A percentile compares a stretch with the other conserved stretches of the same genome.
These are phyloP conservation scores for Mycena crocata DNA, from an alignment of 768 basidiomycete genomes.

Conservation along the genomic window DNA sequence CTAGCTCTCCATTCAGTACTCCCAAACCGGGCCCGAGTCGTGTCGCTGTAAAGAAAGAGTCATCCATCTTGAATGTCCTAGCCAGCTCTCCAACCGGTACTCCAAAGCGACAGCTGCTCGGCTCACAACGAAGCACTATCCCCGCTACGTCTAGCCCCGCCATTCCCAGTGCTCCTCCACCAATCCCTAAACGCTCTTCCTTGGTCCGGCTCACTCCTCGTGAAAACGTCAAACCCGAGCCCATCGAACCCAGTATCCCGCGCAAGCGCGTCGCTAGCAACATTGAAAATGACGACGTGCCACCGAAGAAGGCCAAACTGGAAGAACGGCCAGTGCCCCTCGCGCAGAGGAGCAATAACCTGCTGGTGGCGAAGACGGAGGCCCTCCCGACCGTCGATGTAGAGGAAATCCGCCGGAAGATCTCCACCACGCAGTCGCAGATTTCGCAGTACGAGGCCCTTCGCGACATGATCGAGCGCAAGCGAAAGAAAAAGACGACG, in stretches of 20 bases:
- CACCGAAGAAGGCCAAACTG: slow-evolving; percentile 43
- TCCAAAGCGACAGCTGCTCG: not conserved
- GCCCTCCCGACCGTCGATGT: slow-evolving; percentile 13
- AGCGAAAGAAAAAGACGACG: slow-evolving; percentile 36
- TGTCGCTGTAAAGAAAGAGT: too few relatives aligned
- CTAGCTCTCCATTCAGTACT: slow-evolving; percentile 8
- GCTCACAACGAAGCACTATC: not conserved
- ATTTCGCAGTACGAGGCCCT: slow-evolving; percentile 21
- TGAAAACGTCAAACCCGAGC: slow-evolving; percentile 42
- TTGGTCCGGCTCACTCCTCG: slow-evolving; percentile 20
- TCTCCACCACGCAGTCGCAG: slow-evolving; percentile 16
- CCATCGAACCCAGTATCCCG: slow-evolving; percentile 43
- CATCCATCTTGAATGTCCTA: not conserved
- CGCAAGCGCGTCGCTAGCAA: slow-evolving; percentile 54
- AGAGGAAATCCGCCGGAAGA: slow-evolving; percentile 19
- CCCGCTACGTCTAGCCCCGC: not conserved
- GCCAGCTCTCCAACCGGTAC: slow-evolving; percentile 10
- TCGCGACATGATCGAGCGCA: slow-evolving; percentile 26
- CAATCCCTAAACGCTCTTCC: slow-evolving; percentile 12
- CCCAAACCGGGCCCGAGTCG: too few relatives aligned
- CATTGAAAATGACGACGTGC: slow-evolving; percentile 23
- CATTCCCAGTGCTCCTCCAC: not conserved
- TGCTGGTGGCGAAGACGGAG: slow-evolving; percentile 9
- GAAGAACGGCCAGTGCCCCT: slow-evolving; percentile 48
- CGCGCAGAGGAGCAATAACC: slow-evolving; percentile 34